Percentiles rank a stretch among this genome's conserved stretches.
phyloP scores from a whole-genome alignment of 306 rosid species.

The Malus orientalis region DNA sequence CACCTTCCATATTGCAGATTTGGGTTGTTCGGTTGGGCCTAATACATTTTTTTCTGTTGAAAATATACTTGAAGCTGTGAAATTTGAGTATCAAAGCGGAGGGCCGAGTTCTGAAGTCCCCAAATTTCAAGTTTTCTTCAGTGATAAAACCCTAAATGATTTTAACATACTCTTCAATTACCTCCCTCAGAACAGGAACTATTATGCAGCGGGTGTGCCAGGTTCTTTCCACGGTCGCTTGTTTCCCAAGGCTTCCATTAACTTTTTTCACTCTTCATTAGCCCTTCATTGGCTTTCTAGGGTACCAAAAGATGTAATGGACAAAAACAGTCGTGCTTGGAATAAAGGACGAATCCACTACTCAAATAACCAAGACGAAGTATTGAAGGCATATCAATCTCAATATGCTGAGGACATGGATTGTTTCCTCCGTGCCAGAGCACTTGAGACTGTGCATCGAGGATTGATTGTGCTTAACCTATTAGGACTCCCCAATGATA shows the following conservation, averaged over 20 bases:
- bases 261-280: no score
- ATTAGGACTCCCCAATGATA: no score
- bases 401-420: background rate
- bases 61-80: background rate
- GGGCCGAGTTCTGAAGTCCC: slow-evolving; percentile 1
- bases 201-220: no score
- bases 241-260: no score
- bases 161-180: background rate
- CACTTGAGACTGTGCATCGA: no score
- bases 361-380: background rate
- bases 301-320: background rate
- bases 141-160: slow-evolving; percentile 12
- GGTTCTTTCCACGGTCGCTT: no score
- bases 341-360: slow-evolving; percentile 20
- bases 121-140: slow-evolving; percentile 27
- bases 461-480: no score
- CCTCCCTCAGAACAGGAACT: no score
- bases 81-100: background rate
- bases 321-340: slow-evolving; percentile 10
- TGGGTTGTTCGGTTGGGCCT: background rate
- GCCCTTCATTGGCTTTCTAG: no score
- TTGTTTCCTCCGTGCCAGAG: no score
- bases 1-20: background rate
- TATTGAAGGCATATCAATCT: slow-evolving; percentile 16
- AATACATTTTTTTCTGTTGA: background rate